Conservation (phyloP, 345 rosid genomes). For the Gossypioides kirkii region DNA sequence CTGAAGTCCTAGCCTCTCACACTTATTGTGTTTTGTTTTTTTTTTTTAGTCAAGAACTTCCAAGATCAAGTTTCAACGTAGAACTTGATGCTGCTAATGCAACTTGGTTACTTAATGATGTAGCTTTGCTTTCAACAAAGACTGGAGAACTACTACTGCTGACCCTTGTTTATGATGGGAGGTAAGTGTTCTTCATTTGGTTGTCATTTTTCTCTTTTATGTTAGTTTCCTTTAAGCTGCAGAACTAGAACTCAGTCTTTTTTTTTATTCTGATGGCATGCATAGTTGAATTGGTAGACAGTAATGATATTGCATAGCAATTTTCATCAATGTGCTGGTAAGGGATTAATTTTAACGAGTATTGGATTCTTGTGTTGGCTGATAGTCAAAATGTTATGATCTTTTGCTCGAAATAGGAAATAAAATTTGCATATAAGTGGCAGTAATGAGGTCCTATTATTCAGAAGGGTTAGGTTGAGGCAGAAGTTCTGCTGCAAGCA, state of each 20-base stretch:
- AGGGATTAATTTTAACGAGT: not conserved
- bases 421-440: not conserved
- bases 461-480: not conserved
- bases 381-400: not conserved
- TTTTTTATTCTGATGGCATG: constrained; percentile 10
- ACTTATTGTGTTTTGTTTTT: constrained; percentile 10
- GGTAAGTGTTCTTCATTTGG: constrained; percentile 36
- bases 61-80: constrained; percentile 73
- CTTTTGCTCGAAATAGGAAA: not conserved
- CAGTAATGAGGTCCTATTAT: not conserved
- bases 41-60: constrained; percentile 78
- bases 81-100: constrained; percentile 97
- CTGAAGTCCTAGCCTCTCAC: not conserved
- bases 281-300: constrained; percentile 2
- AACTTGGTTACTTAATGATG: constrained; percentile 75
- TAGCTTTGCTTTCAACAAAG: constrained; percentile 83
- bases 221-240: not conserved
- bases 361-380: not conserved
- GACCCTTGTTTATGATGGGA: constrained; percentile 90
- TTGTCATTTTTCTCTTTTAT: not conserved
- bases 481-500: not conserved
- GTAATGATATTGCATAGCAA: not conserved
- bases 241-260: not conserved
- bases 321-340: not conserved
- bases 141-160: constrained; percentile 82